Evolutionary conservation across 2,329 filamentous ascomycete genomes (phyloP).

Genomic region (Sporothrix dimorphospora): DNA sequence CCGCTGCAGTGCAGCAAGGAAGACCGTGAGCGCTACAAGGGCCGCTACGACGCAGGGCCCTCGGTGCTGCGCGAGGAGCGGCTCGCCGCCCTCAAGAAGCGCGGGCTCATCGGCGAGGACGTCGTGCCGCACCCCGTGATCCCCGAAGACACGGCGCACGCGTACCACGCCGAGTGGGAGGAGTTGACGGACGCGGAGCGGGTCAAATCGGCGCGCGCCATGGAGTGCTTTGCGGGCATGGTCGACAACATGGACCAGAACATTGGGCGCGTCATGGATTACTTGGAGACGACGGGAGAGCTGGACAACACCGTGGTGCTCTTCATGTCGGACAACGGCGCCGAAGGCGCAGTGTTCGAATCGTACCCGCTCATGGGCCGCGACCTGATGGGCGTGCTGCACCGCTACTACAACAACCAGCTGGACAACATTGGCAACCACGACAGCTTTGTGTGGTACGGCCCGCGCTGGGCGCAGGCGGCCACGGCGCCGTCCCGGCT

Average conservation of each 20-base stretch:
- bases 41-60: constrained; percentile 64
- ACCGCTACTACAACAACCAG: constrained; percentile 57
- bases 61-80: constrained; percentile 58
- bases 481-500: constrained; percentile 40
- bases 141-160: constrained; percentile 42
- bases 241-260: constrained; percentile 64
- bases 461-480: constrained; percentile 54
- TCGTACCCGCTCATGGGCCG: constrained; percentile 32
- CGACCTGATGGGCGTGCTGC: constrained; percentile 36
- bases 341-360: constrained; percentile 30
- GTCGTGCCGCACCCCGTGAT: constrained; percentile 56
- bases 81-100: constrained; percentile 44
- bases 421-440: constrained; percentile 58
- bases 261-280: constrained; percentile 61
- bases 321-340: constrained; percentile 32
- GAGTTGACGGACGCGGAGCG: constrained; percentile 51
- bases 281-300: constrained; percentile 59
- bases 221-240: constrained; percentile 68
- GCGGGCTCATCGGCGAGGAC: constrained; percentile 55
- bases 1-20: constrained; percentile 50
- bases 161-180: constrained; percentile 48
- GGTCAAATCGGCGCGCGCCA: constrained; percentile 54
- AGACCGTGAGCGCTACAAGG: constrained; percentile 61
- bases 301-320: constrained; percentile 58
- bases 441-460: constrained; percentile 62